Percentiles rank a stretch among this genome's conserved stretches.
Evolutionary conservation across 139 green algal genomes (phyloP).

Genomic region (Chlamydomonas urium): DNA sequence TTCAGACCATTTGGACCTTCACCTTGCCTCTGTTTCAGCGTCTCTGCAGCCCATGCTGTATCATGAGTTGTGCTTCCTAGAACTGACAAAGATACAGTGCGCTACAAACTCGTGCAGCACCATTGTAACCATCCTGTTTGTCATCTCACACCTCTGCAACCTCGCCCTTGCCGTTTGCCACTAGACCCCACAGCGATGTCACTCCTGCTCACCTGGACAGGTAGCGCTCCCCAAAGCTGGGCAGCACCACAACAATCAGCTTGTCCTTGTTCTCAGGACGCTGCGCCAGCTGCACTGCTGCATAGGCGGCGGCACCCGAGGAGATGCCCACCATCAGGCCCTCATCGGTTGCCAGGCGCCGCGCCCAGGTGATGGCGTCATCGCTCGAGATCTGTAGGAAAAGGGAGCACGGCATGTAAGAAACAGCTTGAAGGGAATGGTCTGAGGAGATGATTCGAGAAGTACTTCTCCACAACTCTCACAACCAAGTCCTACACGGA

Average conservation of each 20-base stretch:
- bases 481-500: too few species aligned
- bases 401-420: too few species aligned
- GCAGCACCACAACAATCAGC: conserved; percentile 81
- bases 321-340: conserved; percentile 89
- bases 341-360: conserved; percentile 82
- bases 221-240: conserved; percentile 89
- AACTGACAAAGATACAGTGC: background rate
- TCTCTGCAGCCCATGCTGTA: background rate
- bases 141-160: too few species aligned
- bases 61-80: background rate
- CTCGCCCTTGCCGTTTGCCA: too few species aligned
- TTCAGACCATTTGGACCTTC: background rate
- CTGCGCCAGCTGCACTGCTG: conserved; percentile 60
- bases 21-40: background rate
- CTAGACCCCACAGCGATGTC: too few species aligned
- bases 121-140: background rate
- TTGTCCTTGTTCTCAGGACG: conserved; percentile 83
- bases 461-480: too few species aligned
- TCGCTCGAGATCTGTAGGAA: conserved; percentile 66
- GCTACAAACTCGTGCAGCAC: background rate
- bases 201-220: conserved; percentile 49
- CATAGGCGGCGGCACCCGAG: conserved; percentile 70
- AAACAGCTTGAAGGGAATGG: too few species aligned
- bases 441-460: too few species aligned
- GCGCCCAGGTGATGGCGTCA: conserved; percentile 84